Evolutionary conservation across 1,284 basidiomycete genomes (phyloP).

Genomic region (Veloboletus limbatus): DNA sequence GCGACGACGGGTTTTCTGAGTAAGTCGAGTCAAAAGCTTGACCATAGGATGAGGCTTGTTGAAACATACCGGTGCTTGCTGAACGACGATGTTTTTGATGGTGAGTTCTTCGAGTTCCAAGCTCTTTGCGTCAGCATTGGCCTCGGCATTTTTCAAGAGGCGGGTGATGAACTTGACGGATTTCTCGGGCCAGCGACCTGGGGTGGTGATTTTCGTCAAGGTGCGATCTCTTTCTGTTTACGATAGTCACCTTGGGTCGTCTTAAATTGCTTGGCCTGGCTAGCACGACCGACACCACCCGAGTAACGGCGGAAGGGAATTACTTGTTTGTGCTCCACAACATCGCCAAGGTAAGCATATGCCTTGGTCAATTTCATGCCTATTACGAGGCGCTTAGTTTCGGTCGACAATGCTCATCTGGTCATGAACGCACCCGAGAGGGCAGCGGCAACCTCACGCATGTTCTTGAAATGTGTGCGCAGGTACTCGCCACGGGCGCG

Average conservation of each 20-base stretch:
- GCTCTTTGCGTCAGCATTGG: conserved; percentile 98
- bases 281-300: conserved; percentile 95
- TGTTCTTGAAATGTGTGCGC: conserved; percentile 99
- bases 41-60: neutral
- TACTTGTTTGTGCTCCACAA: conserved; percentile 95
- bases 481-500: conserved; percentile 95
- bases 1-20: conserved; percentile 96
- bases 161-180: conserved; percentile 95
- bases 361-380: conserved; percentile 96
- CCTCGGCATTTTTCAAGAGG: conserved; percentile 98
- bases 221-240: neutral
- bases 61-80: conserved; percentile 89
- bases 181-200: conserved; percentile 99
- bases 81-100: conserved; percentile 97
- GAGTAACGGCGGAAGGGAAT: conserved; percentile 97
- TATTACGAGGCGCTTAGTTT: conserved; percentile 28
- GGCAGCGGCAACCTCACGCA: conserved; percentile 92
- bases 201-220: neutral
- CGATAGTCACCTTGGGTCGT: conserved; percentile 85
- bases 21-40: neutral
- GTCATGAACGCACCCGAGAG: conserved; percentile 62
- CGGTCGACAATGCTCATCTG: neutral
- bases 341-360: conserved; percentile 91
- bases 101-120: conserved; percentile 88
- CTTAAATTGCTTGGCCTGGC: conserved; percentile 98